Base-by-base conservation (phyloP, 202 grass and related monocot genomes). In the Musa balbisiana region DNA sequence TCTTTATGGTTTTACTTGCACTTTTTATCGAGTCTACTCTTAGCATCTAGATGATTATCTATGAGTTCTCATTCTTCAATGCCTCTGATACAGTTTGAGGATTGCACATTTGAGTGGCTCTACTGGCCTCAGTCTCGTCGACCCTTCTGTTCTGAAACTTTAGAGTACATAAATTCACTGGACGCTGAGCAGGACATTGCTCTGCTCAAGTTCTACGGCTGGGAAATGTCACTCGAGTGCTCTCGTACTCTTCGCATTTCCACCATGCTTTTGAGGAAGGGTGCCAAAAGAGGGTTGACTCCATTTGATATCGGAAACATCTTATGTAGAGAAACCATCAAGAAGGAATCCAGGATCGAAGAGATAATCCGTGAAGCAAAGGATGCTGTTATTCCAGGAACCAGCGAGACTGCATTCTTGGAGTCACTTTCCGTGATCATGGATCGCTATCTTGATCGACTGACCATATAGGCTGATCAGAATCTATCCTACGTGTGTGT, bases 231-330 rank as follows among this genome's bases (percentile, higher is more conserved):
- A 23, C 51, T 79, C 15, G 73, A 73, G 9, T 95, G 91, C 3
- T 75, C 83, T 71, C 88, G 77, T 11, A 81, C 87, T 52, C 83
- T 91, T 74, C 74, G 77, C 70, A 87, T 95, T 70, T 83, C 88
- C 86, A 95, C 91, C 51, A 85, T 91, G 84, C 88, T 95, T 62
- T 67, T 95, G 80, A 95, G 91, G 82, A 95, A 95, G 75, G 91
- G 91, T 29, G 74, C 80, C 19, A 76, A 73, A 1, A 82, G 81
- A 19, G 81, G 88, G 75, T 74, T 95, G 27, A 91, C 84, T 49
- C 85, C 91, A 5, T 85, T 84, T 69, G 88, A 95, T 71, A 95
- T 95, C 73, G 91, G 91, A 13, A 85, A 73, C 67, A 83, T 95
- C 73, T 69, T 95, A 77, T 95, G 86, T 75, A 95, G 88, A 87